Base-by-base conservation (phyloP, 140 eudicot genomes). In the Flaveria floridana region DNA sequence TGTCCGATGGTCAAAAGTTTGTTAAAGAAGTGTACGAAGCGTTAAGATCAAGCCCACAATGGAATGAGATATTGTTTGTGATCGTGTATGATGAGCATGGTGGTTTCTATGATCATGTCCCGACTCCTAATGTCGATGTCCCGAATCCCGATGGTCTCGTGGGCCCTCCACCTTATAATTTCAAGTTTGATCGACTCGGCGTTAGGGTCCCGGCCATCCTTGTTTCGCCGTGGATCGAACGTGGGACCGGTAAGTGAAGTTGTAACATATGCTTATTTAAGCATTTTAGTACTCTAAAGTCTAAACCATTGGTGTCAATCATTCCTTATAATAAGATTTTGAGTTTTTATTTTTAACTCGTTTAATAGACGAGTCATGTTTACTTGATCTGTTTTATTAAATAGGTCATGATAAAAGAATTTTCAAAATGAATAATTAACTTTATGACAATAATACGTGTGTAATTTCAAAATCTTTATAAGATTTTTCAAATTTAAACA, bases 31-130 rank as follows among this genome's bases (percentile, higher is more conserved):
- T 91, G 20, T 91, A 91, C 15, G 96, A 88, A 69, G 86, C 97
- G 16, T 65, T 91, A 71, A 86, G 97, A 76, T 85, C 94, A 62
- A 91, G 97, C 78, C 97, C 97, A 8, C 97, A 91, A 70, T 91
- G 97, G 97, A 82, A 87, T 3, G 88, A 91, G 46, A 89, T 84
- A 21, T 59, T 91, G 61, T 87, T 91, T 77, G 59, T 91, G 16
- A 66, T 91, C 48, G 64, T 88, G 41, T 91, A 91, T 21, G 97
- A 91, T 19, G 97, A 91, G 77, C 97, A 91, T 73, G 97, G 97
- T 56, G 97, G 97, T 13, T 91, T 88, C 62, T 91, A 85, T 74
- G 97, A 91, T 66, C 97, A 91, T 76, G 96, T 91, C 16, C 97
- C 96, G 2, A 80, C 97, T 0, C 97, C 97, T 37, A 52, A 73